Conservation (phyloP, 148 eudicot genomes). For the Nepenthes mirabilis region DNA sequence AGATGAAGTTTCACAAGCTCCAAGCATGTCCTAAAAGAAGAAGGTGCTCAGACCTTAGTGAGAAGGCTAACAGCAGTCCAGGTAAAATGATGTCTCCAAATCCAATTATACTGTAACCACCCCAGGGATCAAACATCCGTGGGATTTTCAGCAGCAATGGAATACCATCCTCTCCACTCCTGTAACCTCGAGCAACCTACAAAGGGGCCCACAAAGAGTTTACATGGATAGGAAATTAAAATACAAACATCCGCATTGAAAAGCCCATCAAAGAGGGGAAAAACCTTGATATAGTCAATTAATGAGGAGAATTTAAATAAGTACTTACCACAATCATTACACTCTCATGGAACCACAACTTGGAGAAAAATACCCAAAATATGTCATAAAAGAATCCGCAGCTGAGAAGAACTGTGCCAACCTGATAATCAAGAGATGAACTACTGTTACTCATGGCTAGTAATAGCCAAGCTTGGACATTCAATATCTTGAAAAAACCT, state of each 20-base stretch:
- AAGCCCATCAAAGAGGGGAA: neutral
- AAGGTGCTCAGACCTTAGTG: slow-evolving; percentile 49
- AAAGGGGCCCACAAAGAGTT: slow-evolving; percentile 4
- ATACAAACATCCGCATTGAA: neutral
- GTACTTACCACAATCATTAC: slow-evolving; percentile 96
- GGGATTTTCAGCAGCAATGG: slow-evolving; percentile 98
- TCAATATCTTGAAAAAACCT: neutral
- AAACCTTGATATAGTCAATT: neutral
- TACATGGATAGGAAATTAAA: slow-evolving; percentile 3
- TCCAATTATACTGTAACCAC: slow-evolving; percentile 96
- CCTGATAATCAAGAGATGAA: slow-evolving; percentile 35
- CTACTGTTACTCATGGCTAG: neutral
- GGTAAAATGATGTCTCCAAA: slow-evolving; percentile 98
- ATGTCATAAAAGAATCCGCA: slow-evolving; percentile 95
- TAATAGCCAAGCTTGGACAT: neutral
- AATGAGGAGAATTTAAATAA: slow-evolving; percentile 1
- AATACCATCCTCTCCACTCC: slow-evolving; percentile 96
- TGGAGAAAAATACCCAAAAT: slow-evolving; percentile 94
- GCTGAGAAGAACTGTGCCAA: slow-evolving; percentile 88
- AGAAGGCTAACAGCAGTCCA: slow-evolving; percentile 77
- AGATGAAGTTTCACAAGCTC: no score
- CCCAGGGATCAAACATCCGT: slow-evolving; percentile 98
- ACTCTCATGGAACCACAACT: slow-evolving; percentile 80
- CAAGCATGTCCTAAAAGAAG: neutral
- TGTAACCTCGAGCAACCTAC: slow-evolving; percentile 97